Conservation (phyloP, 768 basidiomycete genomes). For the Trametes gibbosa region DNA sequence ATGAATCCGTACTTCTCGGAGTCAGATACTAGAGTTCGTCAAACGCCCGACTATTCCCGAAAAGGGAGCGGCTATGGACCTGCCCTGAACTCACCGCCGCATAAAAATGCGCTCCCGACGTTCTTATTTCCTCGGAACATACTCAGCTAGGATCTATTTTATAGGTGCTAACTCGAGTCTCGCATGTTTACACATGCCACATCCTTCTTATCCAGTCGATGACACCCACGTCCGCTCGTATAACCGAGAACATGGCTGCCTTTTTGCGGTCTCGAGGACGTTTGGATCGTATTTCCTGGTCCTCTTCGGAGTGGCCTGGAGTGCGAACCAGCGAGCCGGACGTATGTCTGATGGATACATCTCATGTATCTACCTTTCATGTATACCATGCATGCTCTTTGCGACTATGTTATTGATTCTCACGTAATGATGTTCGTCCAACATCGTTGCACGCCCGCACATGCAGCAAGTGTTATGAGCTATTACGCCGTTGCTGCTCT, state of each 20-base stretch:
- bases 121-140: conserved; percentile 35
- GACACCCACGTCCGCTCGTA: conserved; percentile 33
- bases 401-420: neutral
- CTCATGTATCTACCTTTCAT: neutral
- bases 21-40: too few species aligned
- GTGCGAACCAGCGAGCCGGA: conserved; percentile 31
- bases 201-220: conserved; percentile 38
- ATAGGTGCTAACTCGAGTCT: conserved; percentile 38
- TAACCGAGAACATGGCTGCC: conserved; percentile 35
- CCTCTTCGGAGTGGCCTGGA: conserved; percentile 21
- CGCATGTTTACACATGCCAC: conserved; percentile 41
- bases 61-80: neutral
- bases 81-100: neutral
- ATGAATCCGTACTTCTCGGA: neutral
- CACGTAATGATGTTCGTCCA: too few species aligned
- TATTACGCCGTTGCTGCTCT: too few species aligned
- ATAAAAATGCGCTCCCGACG: neutral
- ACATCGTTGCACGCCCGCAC: too few species aligned
- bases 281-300: conserved; percentile 26
- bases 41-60: too few species aligned
- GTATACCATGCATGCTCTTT: neutral
- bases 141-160: conserved; percentile 31
- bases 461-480: too few species aligned
- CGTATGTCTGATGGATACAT: conserved; percentile 36
- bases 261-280: conserved; percentile 33